Conservation (phyloP, 257 asterid species). For the Verbascum thapsus region DNA sequence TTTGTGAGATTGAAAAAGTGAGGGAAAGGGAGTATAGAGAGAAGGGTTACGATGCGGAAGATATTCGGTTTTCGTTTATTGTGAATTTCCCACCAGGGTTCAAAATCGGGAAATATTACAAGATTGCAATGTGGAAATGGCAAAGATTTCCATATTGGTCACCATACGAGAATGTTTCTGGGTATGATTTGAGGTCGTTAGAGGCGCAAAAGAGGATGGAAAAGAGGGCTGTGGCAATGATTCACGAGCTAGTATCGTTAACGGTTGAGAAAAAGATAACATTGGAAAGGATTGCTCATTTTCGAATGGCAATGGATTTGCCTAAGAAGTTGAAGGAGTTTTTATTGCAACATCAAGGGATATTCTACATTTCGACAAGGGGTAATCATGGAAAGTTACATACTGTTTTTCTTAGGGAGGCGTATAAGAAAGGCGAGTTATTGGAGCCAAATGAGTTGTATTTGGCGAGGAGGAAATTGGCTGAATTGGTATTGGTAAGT, state of each 20-base stretch:
- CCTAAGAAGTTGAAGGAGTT: slow-evolving; percentile 89
- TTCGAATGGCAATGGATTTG: slow-evolving; percentile 72
- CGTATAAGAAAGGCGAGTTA: slow-evolving; percentile 79
- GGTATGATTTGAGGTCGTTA: slow-evolving; percentile 77
- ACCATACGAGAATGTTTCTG: slow-evolving; percentile 74
- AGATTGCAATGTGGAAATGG: slow-evolving; percentile 93
- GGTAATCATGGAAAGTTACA: slow-evolving; percentile 87
- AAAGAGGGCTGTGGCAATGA: slow-evolving; percentile 82
- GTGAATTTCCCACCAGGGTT: slow-evolving; percentile 90
- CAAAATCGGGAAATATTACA: slow-evolving; percentile 79
- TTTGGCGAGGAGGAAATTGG: slow-evolving; percentile 80
- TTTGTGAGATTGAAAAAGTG: slow-evolving; percentile 66
- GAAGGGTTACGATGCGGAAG: slow-evolving; percentile 77
- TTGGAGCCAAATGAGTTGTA: slow-evolving; percentile 72
- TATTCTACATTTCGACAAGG: slow-evolving; percentile 76
- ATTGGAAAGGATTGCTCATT: slow-evolving; percentile 80
- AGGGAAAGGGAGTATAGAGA: slow-evolving; percentile 77
- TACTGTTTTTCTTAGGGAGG: slow-evolving; percentile 87
- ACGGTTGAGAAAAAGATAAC: slow-evolving; percentile 82
- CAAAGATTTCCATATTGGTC: slow-evolving; percentile 97
- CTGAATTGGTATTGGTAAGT: slow-evolving; percentile 60
- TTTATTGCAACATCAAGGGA: slow-evolving; percentile 87
- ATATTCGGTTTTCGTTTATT: slow-evolving; percentile 67
- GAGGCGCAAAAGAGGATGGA: slow-evolving; percentile 95
- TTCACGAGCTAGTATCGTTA: slow-evolving; percentile 67